Conservation (phyloP, 2,329 filamentous ascomycete genomes). For the Plectosphaerella cucumerina region DNA sequence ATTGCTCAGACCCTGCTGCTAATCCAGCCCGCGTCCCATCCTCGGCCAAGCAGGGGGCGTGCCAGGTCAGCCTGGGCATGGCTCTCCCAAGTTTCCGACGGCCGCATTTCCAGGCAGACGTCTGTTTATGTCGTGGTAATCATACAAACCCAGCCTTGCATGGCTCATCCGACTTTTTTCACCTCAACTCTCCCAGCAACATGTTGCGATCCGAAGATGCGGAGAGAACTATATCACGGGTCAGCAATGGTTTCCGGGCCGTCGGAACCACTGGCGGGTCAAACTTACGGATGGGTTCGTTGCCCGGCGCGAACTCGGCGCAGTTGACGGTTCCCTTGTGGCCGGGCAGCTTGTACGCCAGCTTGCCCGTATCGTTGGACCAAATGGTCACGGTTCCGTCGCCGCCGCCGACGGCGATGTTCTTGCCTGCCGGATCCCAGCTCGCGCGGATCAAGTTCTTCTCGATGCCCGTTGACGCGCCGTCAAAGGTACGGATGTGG, state of each 20-base stretch:
- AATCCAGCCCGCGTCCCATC: too few species aligned
- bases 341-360: constrained; percentile 90
- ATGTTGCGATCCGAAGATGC: constrained; percentile 86
- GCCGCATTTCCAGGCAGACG: too few species aligned
- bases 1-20: too few species aligned
- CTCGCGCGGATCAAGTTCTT: constrained; percentile 88
- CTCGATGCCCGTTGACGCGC: constrained; percentile 81
- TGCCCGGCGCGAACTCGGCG: constrained; percentile 80
- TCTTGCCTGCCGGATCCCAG: constrained; percentile 84
- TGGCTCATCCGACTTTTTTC: constrained; percentile 2
- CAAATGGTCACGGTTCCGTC: constrained; percentile 90
- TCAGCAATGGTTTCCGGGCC: constrained; percentile 25
- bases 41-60: too few species aligned
- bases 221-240: constrained; percentile 64
- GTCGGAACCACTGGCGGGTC: neutral
- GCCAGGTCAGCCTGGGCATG: too few species aligned
- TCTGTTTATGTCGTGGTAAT: too few species aligned
- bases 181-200: constrained; percentile 70
- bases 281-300: constrained; percentile 81
- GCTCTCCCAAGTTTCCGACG: too few species aligned
- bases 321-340: constrained; percentile 95
- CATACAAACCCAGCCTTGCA: too few species aligned
- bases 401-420: constrained; percentile 82
- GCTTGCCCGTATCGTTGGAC: constrained; percentile 82
- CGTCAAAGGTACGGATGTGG: constrained; percentile 83